Evolutionary conservation across 169 alveolate species (phyloP), one percentile per base, ranked within the genome.

Genomic region (Plasmodium adleri): DNA sequence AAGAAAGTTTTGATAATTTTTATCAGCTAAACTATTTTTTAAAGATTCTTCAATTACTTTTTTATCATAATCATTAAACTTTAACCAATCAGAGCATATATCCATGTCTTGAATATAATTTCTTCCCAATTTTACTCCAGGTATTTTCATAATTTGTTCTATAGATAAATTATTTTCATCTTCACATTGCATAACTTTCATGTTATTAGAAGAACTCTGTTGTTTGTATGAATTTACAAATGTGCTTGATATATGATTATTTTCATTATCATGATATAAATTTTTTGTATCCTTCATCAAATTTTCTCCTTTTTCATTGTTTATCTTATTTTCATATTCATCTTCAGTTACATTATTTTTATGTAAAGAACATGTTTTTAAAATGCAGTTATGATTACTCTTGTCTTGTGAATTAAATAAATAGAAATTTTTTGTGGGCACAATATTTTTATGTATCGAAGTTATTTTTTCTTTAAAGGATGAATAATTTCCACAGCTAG

Each of bases 1-100:
- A 43, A 83, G 32, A 68, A 39, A 54, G 28, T 26, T 54, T 13
- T 83, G 56, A 54, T 54, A 68, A 72, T 56, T 83, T 22, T 66
- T 83, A 26, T 56, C 59, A 8, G 39, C 71, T 13, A 83, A 22
- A 43, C 74, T 83, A 9, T 83, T 67, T 60, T 67, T 59, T 54
- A 83, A 60, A 26, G 91, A 83, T 60, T 83, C 26, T 22, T 83
- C 62, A n/a, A 83, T 70, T 12, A 83, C 83, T 2, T 83, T 58
- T 50, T 83, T 54, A 49, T 83, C 91, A 68, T 83, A 83, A 47
- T 83, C 83, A 60, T 83, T 83, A 68, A 68, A 67, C 20, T 54
- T 70, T 0, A 70, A 72, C 91, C 91, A 83, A 60, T 83, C 91
- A 12, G 91, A 68, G 22, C 91, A 83, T 58, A 83, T 70, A 15